These are phyloP conservation scores for Stephania japonica DNA, from an alignment of 164 flowering plant genomes.

Conservation along the genomic window DNA sequence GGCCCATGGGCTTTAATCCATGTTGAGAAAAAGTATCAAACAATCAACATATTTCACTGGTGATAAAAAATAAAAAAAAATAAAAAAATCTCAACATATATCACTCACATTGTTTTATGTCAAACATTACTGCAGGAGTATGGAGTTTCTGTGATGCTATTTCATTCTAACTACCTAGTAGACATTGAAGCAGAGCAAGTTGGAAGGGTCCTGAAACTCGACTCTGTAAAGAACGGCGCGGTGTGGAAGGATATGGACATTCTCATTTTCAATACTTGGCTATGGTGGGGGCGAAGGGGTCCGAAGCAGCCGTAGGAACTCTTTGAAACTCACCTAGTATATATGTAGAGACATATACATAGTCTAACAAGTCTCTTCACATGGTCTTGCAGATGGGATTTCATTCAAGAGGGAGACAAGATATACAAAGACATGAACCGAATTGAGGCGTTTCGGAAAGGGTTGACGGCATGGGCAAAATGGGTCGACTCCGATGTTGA, in stretches of 20 bases:
- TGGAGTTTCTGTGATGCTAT: conserved; percentile 24
- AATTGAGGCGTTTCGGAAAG: conserved; percentile 53
- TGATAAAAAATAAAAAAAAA: too few species aligned
- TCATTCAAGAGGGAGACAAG: conserved; percentile 43
- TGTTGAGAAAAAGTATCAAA: not conserved
- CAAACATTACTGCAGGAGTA: conserved; percentile 26
- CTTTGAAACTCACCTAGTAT: not conserved
- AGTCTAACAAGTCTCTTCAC: too few species aligned
- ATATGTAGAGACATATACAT: too few species aligned
- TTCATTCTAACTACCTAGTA: conserved; percentile 34
- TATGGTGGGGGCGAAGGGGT: conserved; percentile 17
- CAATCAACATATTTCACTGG: too few species aligned
- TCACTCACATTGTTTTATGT: not conserved
- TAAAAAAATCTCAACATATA: too few species aligned
- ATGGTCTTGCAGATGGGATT: conserved; percentile 57
- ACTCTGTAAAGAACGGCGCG: conserved; percentile 29
- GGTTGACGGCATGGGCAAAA: conserved; percentile 69
- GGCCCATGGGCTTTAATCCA: not conserved
- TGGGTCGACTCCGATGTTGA: conserved; percentile 61
- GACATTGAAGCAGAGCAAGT: conserved; percentile 22
- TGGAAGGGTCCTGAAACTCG: conserved; percentile 30
- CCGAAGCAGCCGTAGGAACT: conserved; percentile 18
- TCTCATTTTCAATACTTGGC: conserved; percentile 39
- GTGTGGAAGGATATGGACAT: conserved; percentile 32
- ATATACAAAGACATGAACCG: conserved; percentile 68